Evolutionary conservation across 306 rosid genomes (phyloP).

Genomic region (Fragaria vesca): DNA sequence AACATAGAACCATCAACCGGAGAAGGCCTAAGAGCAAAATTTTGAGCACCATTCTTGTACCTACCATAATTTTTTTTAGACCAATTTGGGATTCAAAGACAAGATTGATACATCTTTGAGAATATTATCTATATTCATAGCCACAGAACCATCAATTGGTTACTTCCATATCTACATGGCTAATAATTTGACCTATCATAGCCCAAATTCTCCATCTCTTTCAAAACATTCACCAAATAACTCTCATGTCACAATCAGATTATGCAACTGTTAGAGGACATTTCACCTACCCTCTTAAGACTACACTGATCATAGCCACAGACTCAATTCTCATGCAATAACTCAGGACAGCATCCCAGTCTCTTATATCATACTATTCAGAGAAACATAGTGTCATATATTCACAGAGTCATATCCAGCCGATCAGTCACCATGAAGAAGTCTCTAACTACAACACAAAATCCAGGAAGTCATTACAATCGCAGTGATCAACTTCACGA

Average conservation of each 20-base stretch:
- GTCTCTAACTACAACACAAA: conserved; percentile 40
- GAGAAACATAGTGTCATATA: conserved; percentile 11
- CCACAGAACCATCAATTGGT: conserved; percentile 26
- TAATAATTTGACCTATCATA: conserved; percentile 6
- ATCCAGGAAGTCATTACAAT: conserved; percentile 31
- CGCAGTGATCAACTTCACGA: conserved; percentile 43
- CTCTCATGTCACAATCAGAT: conserved; percentile 19
- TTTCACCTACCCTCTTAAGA: conserved; percentile 46
- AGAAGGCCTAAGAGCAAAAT: no score
- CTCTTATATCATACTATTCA: conserved; percentile 24
- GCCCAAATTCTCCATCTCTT: conserved; percentile 22
- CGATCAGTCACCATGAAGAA: conserved; percentile 43
- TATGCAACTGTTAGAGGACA: conserved; percentile 24
- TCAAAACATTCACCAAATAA: conserved; percentile 12
- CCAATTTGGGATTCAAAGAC: no score
- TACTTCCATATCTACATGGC: conserved; percentile 20
- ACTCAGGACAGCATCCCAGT: conserved; percentile 24
- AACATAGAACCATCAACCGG: no score
- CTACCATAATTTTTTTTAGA: no score
- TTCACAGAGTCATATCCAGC: conserved; percentile 24
- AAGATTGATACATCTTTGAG: no score
- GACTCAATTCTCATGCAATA: conserved; percentile 65
- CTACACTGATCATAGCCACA: conserved; percentile 51
- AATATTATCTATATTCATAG: neutral
- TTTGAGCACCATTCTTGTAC: no score